Conservation (phyloP, 768 basidiomycete species). For the Tricholoma bakamatsutake region DNA sequence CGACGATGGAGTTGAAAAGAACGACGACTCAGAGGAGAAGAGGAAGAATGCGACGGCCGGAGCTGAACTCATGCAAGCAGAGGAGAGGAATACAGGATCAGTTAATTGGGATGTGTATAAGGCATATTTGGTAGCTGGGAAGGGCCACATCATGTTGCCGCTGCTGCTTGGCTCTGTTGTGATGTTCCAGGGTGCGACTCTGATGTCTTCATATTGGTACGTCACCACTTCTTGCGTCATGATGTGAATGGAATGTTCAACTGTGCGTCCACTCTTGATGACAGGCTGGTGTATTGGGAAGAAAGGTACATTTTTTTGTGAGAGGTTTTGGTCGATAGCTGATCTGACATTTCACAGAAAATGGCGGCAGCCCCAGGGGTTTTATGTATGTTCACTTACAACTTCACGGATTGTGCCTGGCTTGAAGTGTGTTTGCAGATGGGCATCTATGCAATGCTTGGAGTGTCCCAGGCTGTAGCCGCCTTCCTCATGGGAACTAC, state of each 20-base stretch:
- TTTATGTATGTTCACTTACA: slow-evolving; percentile 52
- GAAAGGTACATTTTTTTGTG: slow-evolving; percentile 38
- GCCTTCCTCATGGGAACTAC: slow-evolving; percentile 62
- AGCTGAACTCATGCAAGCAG: slow-evolving; percentile 69
- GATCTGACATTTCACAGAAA: slow-evolving; percentile 22
- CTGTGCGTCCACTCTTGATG: slow-evolving; percentile 8
- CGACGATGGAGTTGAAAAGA: slow-evolving; percentile 31
- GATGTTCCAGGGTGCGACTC: slow-evolving; percentile 62
- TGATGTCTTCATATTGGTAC: slow-evolving; percentile 73
- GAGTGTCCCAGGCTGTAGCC: slow-evolving; percentile 61
- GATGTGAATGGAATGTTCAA: background rate
- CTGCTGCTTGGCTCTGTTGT: slow-evolving; percentile 53
- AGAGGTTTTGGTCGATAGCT: background rate
- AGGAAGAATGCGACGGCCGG: slow-evolving; percentile 36
- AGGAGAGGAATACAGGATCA: slow-evolving; percentile 78
- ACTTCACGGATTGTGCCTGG: background rate
- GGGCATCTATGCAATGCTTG: slow-evolving; percentile 74
- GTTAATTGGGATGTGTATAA: slow-evolving; percentile 50
- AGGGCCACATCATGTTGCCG: slow-evolving; percentile 60
- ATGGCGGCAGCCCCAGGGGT: slow-evolving; percentile 54
- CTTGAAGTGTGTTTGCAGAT: slow-evolving; percentile 40
- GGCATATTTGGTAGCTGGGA: slow-evolving; percentile 64
- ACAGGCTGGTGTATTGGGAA: slow-evolving; percentile 83
- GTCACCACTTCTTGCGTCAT: slow-evolving; percentile 18
- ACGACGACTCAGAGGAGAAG: slow-evolving; percentile 27